Conservation (phyloP, 179 eudicot genomes). For the Spinacia oleracea region DNA sequence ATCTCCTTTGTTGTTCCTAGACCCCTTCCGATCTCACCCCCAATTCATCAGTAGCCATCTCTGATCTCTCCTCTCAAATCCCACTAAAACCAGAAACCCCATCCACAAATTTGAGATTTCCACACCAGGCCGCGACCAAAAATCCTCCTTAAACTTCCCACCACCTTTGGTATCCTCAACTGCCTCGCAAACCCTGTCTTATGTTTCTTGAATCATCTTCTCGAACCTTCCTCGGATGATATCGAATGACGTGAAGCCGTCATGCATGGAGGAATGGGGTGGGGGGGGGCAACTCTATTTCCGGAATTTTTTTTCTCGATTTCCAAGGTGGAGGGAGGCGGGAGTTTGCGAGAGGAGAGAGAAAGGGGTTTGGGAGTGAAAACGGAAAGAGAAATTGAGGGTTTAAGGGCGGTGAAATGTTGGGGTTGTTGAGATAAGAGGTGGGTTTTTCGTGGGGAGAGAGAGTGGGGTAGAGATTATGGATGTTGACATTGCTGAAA, state of each 20-base stretch:
- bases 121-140: constrained; percentile 91
- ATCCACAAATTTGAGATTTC: too few relatives aligned
- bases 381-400: constrained; percentile 12
- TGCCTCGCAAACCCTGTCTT: constrained; percentile 68
- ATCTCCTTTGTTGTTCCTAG: too few relatives aligned
- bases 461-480: constrained; percentile 25
- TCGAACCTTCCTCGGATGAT: constrained; percentile 71
- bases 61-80: too few relatives aligned
- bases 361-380: constrained; percentile 6
- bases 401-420: constrained; percentile 2
- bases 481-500: constrained; percentile 14
- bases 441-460: constrained; percentile 10
- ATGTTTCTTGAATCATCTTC: constrained; percentile 85
- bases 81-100: too few relatives aligned
- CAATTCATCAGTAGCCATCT: too few relatives aligned
- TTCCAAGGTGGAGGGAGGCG: constrained; percentile 28
- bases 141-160: constrained; percentile 78
- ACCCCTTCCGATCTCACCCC: too few relatives aligned
- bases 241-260: constrained; percentile 32
- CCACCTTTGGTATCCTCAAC: constrained; percentile 80
- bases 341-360: background rate
- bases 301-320: constrained; percentile 79
- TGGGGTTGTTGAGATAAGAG: background rate
- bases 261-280: constrained; percentile 65
- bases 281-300: constrained; percentile 63